Evolutionary conservation across 805 yeast genomes (phyloP), one percentile per base, ranked within the genome.

Genomic region (Dipodascus albidus): DNA sequence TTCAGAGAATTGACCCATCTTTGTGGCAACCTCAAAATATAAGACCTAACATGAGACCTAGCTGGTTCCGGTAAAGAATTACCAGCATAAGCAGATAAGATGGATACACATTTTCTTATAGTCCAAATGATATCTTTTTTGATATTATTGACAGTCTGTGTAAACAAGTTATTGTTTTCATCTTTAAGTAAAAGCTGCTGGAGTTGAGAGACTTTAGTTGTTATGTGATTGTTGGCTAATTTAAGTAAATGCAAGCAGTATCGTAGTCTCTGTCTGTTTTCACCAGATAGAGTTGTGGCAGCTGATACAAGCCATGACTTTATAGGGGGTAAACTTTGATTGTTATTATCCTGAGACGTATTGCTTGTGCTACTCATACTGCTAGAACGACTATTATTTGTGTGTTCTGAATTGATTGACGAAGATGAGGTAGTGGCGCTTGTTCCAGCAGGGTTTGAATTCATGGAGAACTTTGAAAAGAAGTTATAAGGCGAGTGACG

Each of bases 51-150:
- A 51, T 85, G 82, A 1, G 84, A 73, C 58, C 95, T 78, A 4
- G 89, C 88, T 2, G 87, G 85, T 58, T 83, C 88, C 4, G 89
- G 87, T 33, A 85, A 67, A 2, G 88, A 79, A 55, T 75, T 79
- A 0, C 90, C 88, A 1, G 89, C 86, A 60, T 87, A 87, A 58
- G 85, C 86, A 2, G 97, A 87, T 9, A 93, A 85, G 41, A 91
- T 80, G 44, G 82, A 80, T 35, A 90, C 89, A 49, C 89, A 88
- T 64, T 88, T 91, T 65, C 87, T 87, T 23, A 93, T 90, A 0
- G 97, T 93, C 0, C 85, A 78, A 6, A 90, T 83, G 35, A 91
- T 87, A 59, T 91, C 99, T 59, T 82, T 78, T 58, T 87, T 85
- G 35, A 90, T 76, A 48, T 65, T 67, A 8, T 61, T 60, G 20